A percentile compares a stretch with the other conserved stretches of the same genome.
Evolutionary conservation across 345 rosid genomes (phyloP).

Genomic region (Populus deltoides): DNA sequence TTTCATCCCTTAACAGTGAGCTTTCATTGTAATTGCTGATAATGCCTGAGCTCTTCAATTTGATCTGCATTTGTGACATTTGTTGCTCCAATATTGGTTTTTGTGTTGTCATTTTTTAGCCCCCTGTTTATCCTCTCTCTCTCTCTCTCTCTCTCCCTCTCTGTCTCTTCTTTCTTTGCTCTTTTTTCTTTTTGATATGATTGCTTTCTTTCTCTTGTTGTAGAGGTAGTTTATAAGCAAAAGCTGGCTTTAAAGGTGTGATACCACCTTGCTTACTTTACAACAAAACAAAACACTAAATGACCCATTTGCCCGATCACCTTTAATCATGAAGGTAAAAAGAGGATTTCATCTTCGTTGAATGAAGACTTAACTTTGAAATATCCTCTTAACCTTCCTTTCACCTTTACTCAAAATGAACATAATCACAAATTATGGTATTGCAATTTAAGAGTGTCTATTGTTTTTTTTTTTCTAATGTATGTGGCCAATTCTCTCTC

Average conservation of each 20-base stretch:
- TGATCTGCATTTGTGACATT: slow-evolving; percentile 41
- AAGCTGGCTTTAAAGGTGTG: slow-evolving; percentile 38
- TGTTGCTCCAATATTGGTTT: slow-evolving; percentile 49
- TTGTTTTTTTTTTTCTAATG: no score
- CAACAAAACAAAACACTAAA: slow-evolving; percentile 13
- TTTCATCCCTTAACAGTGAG: slow-evolving; percentile 46
- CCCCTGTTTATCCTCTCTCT: not conserved
- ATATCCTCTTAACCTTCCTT: slow-evolving; percentile 10
- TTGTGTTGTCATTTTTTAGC: slow-evolving; percentile 42
- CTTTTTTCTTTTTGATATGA: slow-evolving; percentile 21
- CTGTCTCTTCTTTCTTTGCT: slow-evolving; percentile 1
- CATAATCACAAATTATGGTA: not conserved
- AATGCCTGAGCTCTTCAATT: slow-evolving; percentile 44
- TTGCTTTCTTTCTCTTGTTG: slow-evolving; percentile 38
- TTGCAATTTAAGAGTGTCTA: not conserved
- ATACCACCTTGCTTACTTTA: slow-evolving; percentile 30
- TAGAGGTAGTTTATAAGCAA: slow-evolving; percentile 23
- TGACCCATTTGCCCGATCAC: slow-evolving; percentile 26
- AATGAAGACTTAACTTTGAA: slow-evolving; percentile 23
- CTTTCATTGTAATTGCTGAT: slow-evolving; percentile 33
- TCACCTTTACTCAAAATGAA: slow-evolving; percentile 16
- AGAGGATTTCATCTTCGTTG: slow-evolving; percentile 30
- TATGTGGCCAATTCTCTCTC: no score
- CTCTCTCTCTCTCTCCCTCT: slow-evolving; percentile 8
- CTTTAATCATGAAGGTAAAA: slow-evolving; percentile 33